These are phyloP conservation scores for Verticillium longisporum DNA, from an alignment of 2,329 filamentous ascomycete genomes.

Conservation along the genomic window DNA sequence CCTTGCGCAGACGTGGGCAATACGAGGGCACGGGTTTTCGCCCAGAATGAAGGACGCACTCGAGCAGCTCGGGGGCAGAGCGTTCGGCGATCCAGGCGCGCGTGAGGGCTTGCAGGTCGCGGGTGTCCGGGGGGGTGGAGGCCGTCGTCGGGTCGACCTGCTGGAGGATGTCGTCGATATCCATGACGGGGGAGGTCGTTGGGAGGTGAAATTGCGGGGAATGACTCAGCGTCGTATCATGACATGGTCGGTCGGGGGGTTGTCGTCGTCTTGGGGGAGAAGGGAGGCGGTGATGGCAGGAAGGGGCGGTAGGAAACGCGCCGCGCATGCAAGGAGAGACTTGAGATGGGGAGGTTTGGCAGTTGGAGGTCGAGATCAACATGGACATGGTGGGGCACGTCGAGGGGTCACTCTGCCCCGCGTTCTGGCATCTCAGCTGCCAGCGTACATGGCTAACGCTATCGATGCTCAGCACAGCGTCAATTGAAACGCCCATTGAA, in stretches of 20 bases:
- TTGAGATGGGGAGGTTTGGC: not conserved
- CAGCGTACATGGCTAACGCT: not conserved
- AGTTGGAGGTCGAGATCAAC: not conserved
- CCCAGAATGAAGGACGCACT: slow-evolving; percentile 40
- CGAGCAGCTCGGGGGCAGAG: slow-evolving; percentile 79
- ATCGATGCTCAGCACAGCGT: not conserved
- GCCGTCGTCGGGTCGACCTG: slow-evolving; percentile 59
- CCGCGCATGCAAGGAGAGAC: not conserved
- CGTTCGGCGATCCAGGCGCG: slow-evolving; percentile 91
- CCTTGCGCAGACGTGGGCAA: not conserved
- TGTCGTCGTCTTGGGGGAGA: not conserved
- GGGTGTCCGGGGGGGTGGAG: slow-evolving; percentile 49
- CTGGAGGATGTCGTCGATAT: slow-evolving; percentile 74
- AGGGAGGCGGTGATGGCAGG: no score
- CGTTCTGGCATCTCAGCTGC: not conserved
- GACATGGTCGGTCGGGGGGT: not conserved
- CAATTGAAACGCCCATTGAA: not conserved
- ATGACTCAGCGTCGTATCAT: not conserved
- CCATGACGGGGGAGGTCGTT: slow-evolving; percentile 41
- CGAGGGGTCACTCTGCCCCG: not conserved
- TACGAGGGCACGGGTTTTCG: no score
- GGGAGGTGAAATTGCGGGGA: not conserved
- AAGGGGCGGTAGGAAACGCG: not conserved
- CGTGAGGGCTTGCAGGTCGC: slow-evolving; percentile 83
- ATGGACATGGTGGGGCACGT: not conserved